Evolutionary conservation across 192 early-diverging fungal species (phyloP), one percentile per base, ranked within the genome.

Genomic region (Dimargaris cristalligena): DNA sequence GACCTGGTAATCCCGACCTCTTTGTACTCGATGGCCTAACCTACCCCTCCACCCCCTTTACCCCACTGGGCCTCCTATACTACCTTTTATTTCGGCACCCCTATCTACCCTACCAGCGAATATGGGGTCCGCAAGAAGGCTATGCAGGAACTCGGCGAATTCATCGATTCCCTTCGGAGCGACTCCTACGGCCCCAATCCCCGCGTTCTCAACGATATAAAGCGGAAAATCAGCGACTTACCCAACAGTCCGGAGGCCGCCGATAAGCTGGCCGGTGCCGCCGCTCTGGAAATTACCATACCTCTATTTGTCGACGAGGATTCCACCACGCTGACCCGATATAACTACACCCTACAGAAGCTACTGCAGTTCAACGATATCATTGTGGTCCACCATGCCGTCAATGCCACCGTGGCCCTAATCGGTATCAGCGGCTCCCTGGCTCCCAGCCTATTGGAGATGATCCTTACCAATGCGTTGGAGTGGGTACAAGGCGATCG

Each of bases 401-500:
- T 50, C 22, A 4, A n/a, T 9, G 48, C 48, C 48, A 50, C 9
- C 8, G 48, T 50, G 4, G 22, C 9, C 9, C 48, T 50, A 6
- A 11, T 50, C 4, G 6, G 22, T 4, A 50, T 50, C 48, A n/a
- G 9, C 48, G 48, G 48, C 6, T n/a, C 48, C 48, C 48, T 50
- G 26, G n/a, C 48, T 9, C 48, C 48, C 26, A 50, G 48, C 22
- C 4, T 50, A n/a, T n/a, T 50, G 4, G 48, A 50, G n/a, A n/a
- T n/a, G 4, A 50, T n/a, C 48, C 20, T 50, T 4, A 50, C 48
- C 48, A 50, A n/a, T 28, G 48, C 48, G 4, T 8, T 50, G 9
- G 48, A 50, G 22, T 50, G 48, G 48, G 18, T 64, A 31, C 51
- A 33, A 83, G 84, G 84, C 35, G 87, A 90, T 50, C 71, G 86